A percentile compares a stretch with the other conserved stretches of the same genome.
Evolutionary conservation across 768 basidiomycete genomes (phyloP).

Genomic region (Phanerochaete carnosa): DNA sequence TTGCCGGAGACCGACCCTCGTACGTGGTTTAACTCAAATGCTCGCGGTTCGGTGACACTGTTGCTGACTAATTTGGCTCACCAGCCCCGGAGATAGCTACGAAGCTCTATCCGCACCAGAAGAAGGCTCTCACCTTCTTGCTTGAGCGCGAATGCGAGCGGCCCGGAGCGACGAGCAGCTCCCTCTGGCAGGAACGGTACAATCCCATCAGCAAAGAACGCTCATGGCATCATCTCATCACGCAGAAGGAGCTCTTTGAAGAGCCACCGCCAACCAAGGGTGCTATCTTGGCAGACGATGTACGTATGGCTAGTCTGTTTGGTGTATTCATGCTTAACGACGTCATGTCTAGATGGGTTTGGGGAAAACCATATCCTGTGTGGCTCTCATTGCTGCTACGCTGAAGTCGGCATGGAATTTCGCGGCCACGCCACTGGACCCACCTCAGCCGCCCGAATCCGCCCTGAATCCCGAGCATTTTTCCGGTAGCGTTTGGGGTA

Average conservation of each 20-base stretch:
- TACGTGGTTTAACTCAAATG: constrained; percentile 37
- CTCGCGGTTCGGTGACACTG: constrained; percentile 1
- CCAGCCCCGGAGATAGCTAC: constrained; percentile 76
- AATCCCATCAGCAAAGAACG: constrained; percentile 44
- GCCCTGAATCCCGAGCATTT: constrained; percentile 56
- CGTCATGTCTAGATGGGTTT: constrained; percentile 94
- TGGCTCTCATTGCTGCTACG: constrained; percentile 90
- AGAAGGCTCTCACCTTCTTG: constrained; percentile 94
- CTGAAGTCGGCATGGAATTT: constrained; percentile 66
- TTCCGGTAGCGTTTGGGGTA: constrained; percentile 78
- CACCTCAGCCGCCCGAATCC: constrained; percentile 33
- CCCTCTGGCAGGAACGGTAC: constrained; percentile 63
- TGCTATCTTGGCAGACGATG: constrained; percentile 95
- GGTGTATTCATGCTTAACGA: constrained; percentile 6
- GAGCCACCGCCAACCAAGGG: constrained; percentile 77
- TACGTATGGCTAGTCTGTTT: constrained; percentile 29
- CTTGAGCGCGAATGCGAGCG: constrained; percentile 82
- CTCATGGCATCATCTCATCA: constrained; percentile 84
- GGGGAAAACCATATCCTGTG: constrained; percentile 95
- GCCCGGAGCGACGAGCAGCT: constrained; percentile 52
- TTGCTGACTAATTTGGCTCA: constrained; percentile 16
- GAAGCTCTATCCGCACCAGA: constrained; percentile 93
- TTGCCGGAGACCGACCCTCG: constrained; percentile 82
- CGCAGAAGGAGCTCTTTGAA: constrained; percentile 67
- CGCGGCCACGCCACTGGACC: constrained; percentile 49